Base-by-base conservation (phyloP, 1,139 yeast species). In the Hanseniaspora uvarum region DNA sequence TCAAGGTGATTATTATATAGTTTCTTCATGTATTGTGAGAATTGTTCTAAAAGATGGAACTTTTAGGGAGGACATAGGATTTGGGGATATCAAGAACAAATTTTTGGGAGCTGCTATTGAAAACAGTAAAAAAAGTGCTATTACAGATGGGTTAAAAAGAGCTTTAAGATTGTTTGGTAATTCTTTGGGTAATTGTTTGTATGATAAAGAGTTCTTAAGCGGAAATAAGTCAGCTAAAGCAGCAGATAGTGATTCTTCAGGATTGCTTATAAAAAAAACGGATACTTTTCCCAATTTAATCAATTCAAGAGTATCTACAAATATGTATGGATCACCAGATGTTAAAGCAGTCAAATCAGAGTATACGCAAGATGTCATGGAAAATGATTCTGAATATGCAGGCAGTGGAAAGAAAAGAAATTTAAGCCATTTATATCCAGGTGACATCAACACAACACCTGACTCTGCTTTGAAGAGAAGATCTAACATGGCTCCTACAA, bases 111-210 rank as follows among this genome's bases (percentile, higher is more conserved):
- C 77, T 68, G 94, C 92, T 0, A 83, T 83, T 64, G 94, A 84
- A 62, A 83, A 84, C 61, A 83, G 89, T 57, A 82, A 81, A 63
- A 85, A 85, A 61, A 89, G 86, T 59, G 92, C 94, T 0, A 78
- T 81, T 51, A 85, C 94, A 0, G 94, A 85, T 68, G 94, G 86
- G 0, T 67, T 84, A 61, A 85, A 85, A 63, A 70, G 94, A 58
- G 83, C 89, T 34, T 71, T 85, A 58, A 73, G 94, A 62, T 81
- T 85, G 57, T 85, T 83, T 66, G 94, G 94, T 44, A 83, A 83
- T 64, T 86, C 86, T 0, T 68, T 84, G 63, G 94, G 94, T 0
- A 84, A 84, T 62, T 84, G 94, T 65, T 73, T 84, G 19, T 84
- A 84, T 62, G 94, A 84, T 64, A 80, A 81, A 62, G 78, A 78